phyloP scores from a whole-genome alignment of 2,329 filamentous ascomycete species.

The Aspergillus brunneoviolaceus region DNA sequence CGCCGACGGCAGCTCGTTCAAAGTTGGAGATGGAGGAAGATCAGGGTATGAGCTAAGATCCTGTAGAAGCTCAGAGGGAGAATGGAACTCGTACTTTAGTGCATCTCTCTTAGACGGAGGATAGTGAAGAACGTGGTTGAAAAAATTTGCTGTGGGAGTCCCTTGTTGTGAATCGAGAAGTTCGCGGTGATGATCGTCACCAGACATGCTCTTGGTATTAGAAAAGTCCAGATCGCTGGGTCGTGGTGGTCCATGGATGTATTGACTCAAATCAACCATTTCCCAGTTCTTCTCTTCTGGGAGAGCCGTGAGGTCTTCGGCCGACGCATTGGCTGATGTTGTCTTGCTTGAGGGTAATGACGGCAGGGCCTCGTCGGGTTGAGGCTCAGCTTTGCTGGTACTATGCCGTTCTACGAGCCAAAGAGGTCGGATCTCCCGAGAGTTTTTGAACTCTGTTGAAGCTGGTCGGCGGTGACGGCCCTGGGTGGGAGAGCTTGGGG shows the following conservation, averaged over 20 bases:
- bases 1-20: slow-evolving; percentile 30
- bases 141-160: slow-evolving; percentile 64
- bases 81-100: slow-evolving; percentile 48
- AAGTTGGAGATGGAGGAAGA: slow-evolving; percentile 23
- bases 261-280: slow-evolving; percentile 26
- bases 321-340: slow-evolving; percentile 49
- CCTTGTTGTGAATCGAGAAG: slow-evolving; percentile 63
- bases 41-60: slow-evolving; percentile 32
- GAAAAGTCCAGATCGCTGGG: slow-evolving; percentile 28
- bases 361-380: slow-evolving; percentile 45
- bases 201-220: slow-evolving; percentile 35
- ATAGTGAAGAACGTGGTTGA: slow-evolving; percentile 30
- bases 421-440: slow-evolving; percentile 73
- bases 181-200: slow-evolving; percentile 41
- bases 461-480: slow-evolving; percentile 47
- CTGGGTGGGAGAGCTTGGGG: slow-evolving; percentile 45
- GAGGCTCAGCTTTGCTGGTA: slow-evolving; percentile 40
- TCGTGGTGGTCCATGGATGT: slow-evolving; percentile 21
- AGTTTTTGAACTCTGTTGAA: slow-evolving; percentile 54
- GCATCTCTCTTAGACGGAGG: slow-evolving; percentile 36
- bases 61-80: slow-evolving; percentile 46
- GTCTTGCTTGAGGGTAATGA: slow-evolving; percentile 53
- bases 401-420: slow-evolving; percentile 72
- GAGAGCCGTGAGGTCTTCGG: slow-evolving; percentile 40
- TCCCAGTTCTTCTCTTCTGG: slow-evolving; percentile 34